phyloP scores from a whole-genome alignment of 768 basidiomycete genomes.

The Boletus bicolor region DNA sequence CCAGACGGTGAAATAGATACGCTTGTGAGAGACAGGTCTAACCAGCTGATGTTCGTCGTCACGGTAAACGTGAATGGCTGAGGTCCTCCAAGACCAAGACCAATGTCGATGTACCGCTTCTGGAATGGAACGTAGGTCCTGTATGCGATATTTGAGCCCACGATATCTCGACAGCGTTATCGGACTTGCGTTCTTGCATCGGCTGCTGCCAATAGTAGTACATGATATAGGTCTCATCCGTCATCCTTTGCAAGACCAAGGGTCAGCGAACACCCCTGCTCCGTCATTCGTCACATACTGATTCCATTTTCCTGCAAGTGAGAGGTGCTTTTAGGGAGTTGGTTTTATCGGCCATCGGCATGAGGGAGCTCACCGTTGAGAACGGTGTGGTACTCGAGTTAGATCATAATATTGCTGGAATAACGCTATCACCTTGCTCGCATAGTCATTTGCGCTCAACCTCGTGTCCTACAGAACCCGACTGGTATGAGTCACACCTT shows the following conservation, averaged over 20 bases:
- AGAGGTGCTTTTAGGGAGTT: background rate
- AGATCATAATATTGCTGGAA: background rate
- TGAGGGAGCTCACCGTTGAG: background rate
- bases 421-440: background rate
- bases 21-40: too few relatives aligned
- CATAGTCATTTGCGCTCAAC: too few relatives aligned
- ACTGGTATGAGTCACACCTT: too few relatives aligned
- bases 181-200: conserved; percentile 52
- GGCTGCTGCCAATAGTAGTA: conserved; percentile 76
- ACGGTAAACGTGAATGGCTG: too few relatives aligned
- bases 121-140: conserved; percentile 27
- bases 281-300: background rate
- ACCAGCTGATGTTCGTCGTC: too few relatives aligned
- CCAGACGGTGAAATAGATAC: too few relatives aligned
- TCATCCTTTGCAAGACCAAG: conserved; percentile 46
- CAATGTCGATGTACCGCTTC: too few relatives aligned
- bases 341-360: background rate
- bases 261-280: background rate
- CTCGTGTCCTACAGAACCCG: too few relatives aligned
- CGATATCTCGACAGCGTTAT: background rate
- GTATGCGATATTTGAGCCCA: conserved; percentile 12
- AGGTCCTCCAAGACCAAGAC: too few relatives aligned
- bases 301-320: background rate
- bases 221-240: conserved; percentile 66
- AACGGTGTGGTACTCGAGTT: background rate